A percentile compares a stretch with the other conserved stretches of the same genome.
Conservation (phyloP, 257 asterid species). For the Solanum etuberosum region DNA sequence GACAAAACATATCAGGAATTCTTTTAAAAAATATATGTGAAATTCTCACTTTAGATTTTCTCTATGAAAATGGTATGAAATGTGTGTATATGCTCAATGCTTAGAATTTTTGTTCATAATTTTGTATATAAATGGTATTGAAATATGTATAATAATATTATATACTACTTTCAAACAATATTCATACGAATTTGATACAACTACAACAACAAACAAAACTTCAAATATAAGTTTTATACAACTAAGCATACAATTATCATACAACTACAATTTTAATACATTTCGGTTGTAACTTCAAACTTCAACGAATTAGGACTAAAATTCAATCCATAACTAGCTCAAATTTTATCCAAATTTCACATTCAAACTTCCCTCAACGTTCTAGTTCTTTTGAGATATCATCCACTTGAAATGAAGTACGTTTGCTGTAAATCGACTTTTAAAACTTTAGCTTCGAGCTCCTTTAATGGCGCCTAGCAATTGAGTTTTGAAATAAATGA, state of each 20-base stretch:
- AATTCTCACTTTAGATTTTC: neutral
- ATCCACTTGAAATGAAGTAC: neutral
- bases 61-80: neutral
- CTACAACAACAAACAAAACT: neutral
- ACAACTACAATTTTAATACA: neutral
- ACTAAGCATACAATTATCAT: neutral
- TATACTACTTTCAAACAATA: neutral
- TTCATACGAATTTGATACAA: neutral
- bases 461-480: neutral
- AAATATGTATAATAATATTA: neutral
- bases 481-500: neutral
- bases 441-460: neutral
- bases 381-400: neutral
- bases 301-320: neutral
- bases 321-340: neutral
- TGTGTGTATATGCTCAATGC: no score
- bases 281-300: neutral
- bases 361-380: neutral
- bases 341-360: neutral
- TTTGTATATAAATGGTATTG: neutral
- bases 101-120: neutral
- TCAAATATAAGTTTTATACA: neutral
- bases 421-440: no score
- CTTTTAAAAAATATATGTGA: neutral
- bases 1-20: neutral